Base-by-base conservation (phyloP, 176 grass and related monocot species). In the Cocos nucifera region DNA sequence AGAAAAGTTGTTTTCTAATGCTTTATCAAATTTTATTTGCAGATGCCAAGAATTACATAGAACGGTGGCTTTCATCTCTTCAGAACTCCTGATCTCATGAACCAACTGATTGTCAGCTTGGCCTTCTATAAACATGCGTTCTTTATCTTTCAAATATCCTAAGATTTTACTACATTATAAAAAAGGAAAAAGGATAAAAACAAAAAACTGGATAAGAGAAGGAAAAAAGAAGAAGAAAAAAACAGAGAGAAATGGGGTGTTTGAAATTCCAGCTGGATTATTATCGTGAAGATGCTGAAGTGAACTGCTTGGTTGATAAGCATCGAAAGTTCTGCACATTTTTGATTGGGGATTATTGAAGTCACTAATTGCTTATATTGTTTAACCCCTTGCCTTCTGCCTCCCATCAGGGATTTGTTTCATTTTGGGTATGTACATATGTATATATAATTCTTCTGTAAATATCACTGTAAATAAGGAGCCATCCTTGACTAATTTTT, bases 321-420 rank as follows among this genome's bases (percentile, higher is more conserved):
- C 35, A 10, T 12, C 12, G 15, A 67, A 21, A 14, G 25, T 39
- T 56, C 4, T 28, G 35, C 35, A 44, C 9, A 44, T 44, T 44
- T 44, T 26, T 27, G 22, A 52, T 22, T 15, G 49, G 48, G 63
- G 63, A 52, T 65, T 7, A 4, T 24, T 39, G 15, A 68, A 17
- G 20, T 44, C 15, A 44, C 27, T 24, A 56, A 56, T 68, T 68
- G 52, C 2, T 22, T 68, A 56, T 39, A 23, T 68, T 53, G 20
- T 65, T 65, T 65, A 51, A 23, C 51, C 22, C 63, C 49, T 25
- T 23, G 21, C 16, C 24, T 65, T 26, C 63, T 65, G 63, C 15
- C 22, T 52, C 63, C 49, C 17, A 49, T 27, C 9, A 23, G 6
- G 49, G 49, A 65, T 65, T 52, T 27, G 27, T 14, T 17, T 17